Evolutionary conservation across 176 grass and related monocot species (phyloP), one percentile per base, ranked within the genome.

Genomic region (Saccharum officinarum): DNA sequence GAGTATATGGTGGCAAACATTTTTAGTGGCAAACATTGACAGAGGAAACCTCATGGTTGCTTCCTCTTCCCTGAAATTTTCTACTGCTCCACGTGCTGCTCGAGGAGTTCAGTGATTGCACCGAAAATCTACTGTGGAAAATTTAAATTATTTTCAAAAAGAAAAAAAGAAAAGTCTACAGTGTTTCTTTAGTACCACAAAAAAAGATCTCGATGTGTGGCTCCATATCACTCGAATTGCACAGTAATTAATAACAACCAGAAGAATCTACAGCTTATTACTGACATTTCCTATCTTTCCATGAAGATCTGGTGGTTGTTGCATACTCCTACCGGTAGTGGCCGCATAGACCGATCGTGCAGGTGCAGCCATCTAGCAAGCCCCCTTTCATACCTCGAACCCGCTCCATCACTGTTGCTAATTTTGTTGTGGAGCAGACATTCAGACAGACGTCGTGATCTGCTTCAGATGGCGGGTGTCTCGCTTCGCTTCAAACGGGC

Each of bases 41-140:
- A n/a, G 0, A 39, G 41, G 88, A 83, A 90, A 57, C 79, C 85
- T 67, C 84, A 38, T 0, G 2, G 78, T 11, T 18, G 18, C 23
- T 87, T 87, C 85, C 18, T 67, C 12, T 17, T 7, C 10, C 23
- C 34, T 4, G 23, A 0, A 70, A 52, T 13, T 16, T 60, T 63
- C 17, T 18, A 52, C 60, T 42, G 37, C 17, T 30, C 44, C 78
- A 59, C 78, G 14, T 68, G 60, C 45, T 8, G 72, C 20, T 23
- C 6, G 7, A 3, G 11, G 36, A 76, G 30, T 68, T 42, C 72
- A 52, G 44, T 40, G 5, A 23, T 57, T 5, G 18, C 13, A 33
- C 12, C 11, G 13, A 33, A 16, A 66, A 66, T 3, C 6, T 6
- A 13, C 61, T 10, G 8, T 7, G 68, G 25, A 16, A 31, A 73